Evolutionary conservation across 495 filamentous ascomycete species (phyloP), one percentile per base, ranked within the genome.

Genomic region (Aspergillus mulundensis): DNA sequence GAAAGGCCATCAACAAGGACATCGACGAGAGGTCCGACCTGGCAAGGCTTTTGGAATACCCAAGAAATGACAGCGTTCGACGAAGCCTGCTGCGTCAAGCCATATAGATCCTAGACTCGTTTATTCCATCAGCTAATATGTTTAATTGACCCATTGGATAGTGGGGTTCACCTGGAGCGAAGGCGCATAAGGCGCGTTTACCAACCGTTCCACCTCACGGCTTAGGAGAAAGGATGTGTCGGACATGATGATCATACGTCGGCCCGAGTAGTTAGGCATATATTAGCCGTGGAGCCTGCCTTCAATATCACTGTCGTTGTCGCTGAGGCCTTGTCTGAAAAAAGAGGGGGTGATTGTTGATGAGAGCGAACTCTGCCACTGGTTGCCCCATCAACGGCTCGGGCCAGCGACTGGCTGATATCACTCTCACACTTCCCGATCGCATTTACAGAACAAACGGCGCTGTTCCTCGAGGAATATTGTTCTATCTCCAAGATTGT

Each of bases 21-120:
- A 36, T 73, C 67, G 21, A 63, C 73, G 14, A 83, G 50, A 24
- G 66, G 46, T 1, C 66, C 68, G 19, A 79, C 60, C 53, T 79
- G 75, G 55, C 80, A 81, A 25, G 68, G 70, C 56, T 81, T 81
- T 41, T 65, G 69, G 16, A 61, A 50, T 10, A 68, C 71, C 79
- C 79, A 83, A 0, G 57, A 59, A 4, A 56, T 56, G 3, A 81
- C 50, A 6, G 49, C 51, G 4, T 40, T 19, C 5, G 49, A 14
- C 11, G 67, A 39, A 6, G 53, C 28, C 24, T 59, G 20, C 16
- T 69, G 57, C 0, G 69, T 54, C 8, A 75, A 46, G 7, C 54
- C 59, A 53, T 77, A 56, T 14, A 82, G 63, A 30, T 71, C 69
- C 79, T 82, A 59, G 3, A 25, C 7, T 21, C 23, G 23, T 34